These are phyloP conservation scores for Ogataea methylovora DNA, from an alignment of 805 yeast genomes.

Conservation along the genomic window DNA sequence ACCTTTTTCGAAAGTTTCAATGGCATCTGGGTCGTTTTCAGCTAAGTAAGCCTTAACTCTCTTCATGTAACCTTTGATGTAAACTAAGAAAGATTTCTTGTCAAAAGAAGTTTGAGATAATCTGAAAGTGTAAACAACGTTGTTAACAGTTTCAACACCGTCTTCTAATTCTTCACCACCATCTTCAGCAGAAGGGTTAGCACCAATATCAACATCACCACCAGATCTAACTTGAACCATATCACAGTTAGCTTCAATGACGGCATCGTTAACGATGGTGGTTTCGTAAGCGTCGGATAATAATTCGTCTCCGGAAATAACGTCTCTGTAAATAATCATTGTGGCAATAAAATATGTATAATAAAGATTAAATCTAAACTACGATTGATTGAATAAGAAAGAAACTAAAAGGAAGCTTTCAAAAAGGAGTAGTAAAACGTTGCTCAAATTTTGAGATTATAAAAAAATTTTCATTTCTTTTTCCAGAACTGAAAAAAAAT, in stretches of 20 bases:
- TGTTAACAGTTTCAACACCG: conserved; percentile 88
- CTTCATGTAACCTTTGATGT: conserved; percentile 99
- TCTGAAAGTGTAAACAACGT: conserved; percentile 98
- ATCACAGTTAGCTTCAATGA: conserved; percentile 94
- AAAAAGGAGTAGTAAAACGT: too few relatives aligned
- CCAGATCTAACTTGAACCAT: conserved; percentile 79
- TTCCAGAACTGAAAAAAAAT: too few relatives aligned
- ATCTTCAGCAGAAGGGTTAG: conserved; percentile 98
- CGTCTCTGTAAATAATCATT: conserved; percentile 53
- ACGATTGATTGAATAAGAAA: conserved; percentile 1
- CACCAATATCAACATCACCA: conserved; percentile 97
- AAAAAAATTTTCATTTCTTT: too few relatives aligned
- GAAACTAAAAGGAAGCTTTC: too few relatives aligned
- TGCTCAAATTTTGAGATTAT: too few relatives aligned
- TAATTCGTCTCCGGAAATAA: conserved; percentile 91
- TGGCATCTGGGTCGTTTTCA: conserved; percentile 82
- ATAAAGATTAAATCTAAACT: neutral
- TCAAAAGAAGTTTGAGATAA: conserved; percentile 92
- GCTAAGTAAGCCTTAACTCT: conserved; percentile 83
- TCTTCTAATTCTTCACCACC: conserved; percentile 80
- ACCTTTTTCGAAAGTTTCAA: conserved; percentile 92
- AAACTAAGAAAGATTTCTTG: conserved; percentile 94
- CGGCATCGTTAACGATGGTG: conserved; percentile 80
- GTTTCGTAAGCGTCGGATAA: conserved; percentile 95
- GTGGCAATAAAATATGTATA: conserved; percentile 5